Base-by-base conservation (phyloP, 306 rosid genomes). In the Corylus avellana region DNA sequence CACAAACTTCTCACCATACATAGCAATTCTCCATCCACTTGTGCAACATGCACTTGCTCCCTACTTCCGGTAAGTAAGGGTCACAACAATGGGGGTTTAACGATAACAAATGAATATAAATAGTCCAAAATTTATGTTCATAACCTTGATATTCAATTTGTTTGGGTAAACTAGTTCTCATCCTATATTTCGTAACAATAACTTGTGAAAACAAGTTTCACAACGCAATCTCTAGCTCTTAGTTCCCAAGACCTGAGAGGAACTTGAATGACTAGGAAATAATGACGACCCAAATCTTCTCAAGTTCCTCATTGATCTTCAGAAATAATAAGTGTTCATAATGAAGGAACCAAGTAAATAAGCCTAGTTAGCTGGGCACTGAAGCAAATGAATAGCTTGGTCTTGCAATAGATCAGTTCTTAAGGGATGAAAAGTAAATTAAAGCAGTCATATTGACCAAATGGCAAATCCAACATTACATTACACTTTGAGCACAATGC, bases 361-460 rank as follows among this genome's bases (percentile, higher is more conserved):
- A 48, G 42, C 46, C 44, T 37, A 35, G 63, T n/a, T 20, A 49
- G n/a, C 59, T n/a, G 14, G 75, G 54, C 55, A 8, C 27, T 39
- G 20, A 39, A 67, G 79, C 72, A 76, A 64, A 67, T 67, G 3
- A 37, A 53, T 69, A 64, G 70, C 49, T 76, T 76, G 12, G 11
- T 14, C 72, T 27, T 76, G 50, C 18, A 77, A 22, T 39, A 66
- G 29, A 54, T 48, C 16, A 8, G 10, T 55, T 53, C n/a, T 37
- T 35, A 66, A 12, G 12, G 25, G 8, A 77, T 25, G 42, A 64
- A 17, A 77, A 27, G 17, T 13, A 64, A n/a, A 50, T 32, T 39
- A 51, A 63, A 16, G n/a, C 3, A 12, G 50, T 58, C 51, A 58
- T 8, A 20, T n/a, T 35, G 12, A 22, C 48, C 70, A 53, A 18